phyloP scores from a whole-genome alignment of 345 rosid genomes.

The Eucalyptus coolabah region DNA sequence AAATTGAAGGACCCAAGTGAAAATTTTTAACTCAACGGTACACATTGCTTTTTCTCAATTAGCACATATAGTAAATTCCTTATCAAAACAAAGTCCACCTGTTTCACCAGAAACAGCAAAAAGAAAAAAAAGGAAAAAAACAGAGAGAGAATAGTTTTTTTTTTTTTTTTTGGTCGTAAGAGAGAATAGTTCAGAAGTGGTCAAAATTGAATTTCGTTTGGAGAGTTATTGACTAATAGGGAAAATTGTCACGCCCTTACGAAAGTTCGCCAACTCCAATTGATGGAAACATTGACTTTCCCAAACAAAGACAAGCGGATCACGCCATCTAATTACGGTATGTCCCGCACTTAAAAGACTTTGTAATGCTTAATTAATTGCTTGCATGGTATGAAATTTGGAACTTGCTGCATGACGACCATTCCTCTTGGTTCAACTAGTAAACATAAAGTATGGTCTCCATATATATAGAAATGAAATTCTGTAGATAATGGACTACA shows the following conservation, averaged over 20 bases:
- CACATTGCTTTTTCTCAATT: background rate
- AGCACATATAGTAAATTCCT: background rate
- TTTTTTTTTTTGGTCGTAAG: no score
- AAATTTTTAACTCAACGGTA: background rate
- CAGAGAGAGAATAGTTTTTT: no score
- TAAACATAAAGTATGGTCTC: background rate
- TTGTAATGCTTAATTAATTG: background rate
- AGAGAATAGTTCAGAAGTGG: background rate
- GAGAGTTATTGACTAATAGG: background rate
- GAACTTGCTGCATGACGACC: background rate
- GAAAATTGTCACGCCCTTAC: background rate
- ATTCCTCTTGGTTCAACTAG: background rate
- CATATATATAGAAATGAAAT: background rate
- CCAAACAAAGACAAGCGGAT: background rate
- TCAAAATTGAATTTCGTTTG: background rate
- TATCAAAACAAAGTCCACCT: background rate
- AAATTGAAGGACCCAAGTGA: background rate
- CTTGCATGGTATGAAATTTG: background rate
- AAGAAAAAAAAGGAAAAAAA: no score
- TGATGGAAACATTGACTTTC: background rate
- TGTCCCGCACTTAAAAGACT: background rate
- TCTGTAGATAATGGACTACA: background rate
- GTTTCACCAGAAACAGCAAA: background rate
- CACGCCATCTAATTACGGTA: background rate
- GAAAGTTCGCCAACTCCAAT: background rate